Conservation (phyloP, 2,329 filamentous ascomycete genomes). For the Cytospora chrysosperma region DNA sequence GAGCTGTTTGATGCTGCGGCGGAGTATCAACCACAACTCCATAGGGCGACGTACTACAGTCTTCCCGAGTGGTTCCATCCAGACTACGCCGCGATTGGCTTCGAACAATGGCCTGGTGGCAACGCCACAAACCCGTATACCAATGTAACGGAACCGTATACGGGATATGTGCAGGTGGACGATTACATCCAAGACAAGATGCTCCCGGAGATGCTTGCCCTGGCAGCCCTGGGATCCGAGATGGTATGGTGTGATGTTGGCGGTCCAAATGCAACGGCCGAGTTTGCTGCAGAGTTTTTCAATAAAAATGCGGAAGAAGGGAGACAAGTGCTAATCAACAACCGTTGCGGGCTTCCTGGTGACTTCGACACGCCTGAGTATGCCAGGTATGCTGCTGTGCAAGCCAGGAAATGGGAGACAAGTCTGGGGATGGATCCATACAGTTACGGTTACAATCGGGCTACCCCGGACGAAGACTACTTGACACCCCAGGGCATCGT, state of each 20-base stretch:
- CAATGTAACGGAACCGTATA: slow-evolving; percentile 41
- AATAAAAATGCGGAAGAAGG: slow-evolving; percentile 35
- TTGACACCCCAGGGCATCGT: slow-evolving; percentile 29
- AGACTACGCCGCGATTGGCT: slow-evolving; percentile 41
- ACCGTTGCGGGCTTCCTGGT: slow-evolving; percentile 23
- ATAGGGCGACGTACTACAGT: slow-evolving; percentile 44
- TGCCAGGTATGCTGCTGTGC: slow-evolving; percentile 21
- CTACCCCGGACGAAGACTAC: slow-evolving; percentile 26
- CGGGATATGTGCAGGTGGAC: slow-evolving; percentile 40
- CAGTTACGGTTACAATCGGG: slow-evolving; percentile 27
- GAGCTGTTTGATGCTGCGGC: slow-evolving; percentile 44
- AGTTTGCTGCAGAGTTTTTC: slow-evolving; percentile 43
- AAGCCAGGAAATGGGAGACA: slow-evolving; percentile 26
- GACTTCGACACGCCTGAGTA: slow-evolving; percentile 28
- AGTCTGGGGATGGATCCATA: slow-evolving; percentile 27
- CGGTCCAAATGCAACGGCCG: slow-evolving; percentile 41
- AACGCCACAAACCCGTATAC: slow-evolving; percentile 45
- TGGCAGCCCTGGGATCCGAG: slow-evolving; percentile 42
- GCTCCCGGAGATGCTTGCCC: slow-evolving; percentile 43
- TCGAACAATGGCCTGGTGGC: slow-evolving; percentile 40
- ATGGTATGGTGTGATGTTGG: slow-evolving; percentile 50
- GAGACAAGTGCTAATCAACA: slow-evolving; percentile 20
- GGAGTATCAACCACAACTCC: slow-evolving; percentile 42
- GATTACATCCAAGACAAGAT: slow-evolving; percentile 43
- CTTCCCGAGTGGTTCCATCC: slow-evolving; percentile 48